Percentiles rank a stretch among this genome's conserved stretches.
Evolutionary conservation across 192 early-diverging fungal species (phyloP).

Genomic region (Allomyces macrogynus): DNA sequence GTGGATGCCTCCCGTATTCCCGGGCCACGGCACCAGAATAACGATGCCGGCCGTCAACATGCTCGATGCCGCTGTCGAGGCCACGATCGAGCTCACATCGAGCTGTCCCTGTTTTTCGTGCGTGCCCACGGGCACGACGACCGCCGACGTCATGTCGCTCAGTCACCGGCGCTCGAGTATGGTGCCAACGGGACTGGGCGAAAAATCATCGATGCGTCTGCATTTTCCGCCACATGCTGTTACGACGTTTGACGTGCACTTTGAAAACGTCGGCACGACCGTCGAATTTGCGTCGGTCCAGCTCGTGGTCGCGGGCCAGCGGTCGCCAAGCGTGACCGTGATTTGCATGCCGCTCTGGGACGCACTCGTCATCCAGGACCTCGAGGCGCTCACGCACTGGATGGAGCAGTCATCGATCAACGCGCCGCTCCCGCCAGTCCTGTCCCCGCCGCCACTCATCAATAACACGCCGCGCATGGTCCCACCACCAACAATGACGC

Average conservation of each 20-base stretch:
- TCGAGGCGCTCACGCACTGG: not conserved
- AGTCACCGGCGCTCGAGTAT: no score
- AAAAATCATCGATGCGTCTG: not conserved
- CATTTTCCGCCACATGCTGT: not conserved
- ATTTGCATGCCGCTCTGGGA: not conserved
- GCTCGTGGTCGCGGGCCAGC: conserved; percentile 6
- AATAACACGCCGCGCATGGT: not conserved
- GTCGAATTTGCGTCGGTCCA: not conserved
- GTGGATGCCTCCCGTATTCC: not conserved
- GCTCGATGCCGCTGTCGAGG: not conserved
- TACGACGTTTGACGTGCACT: not conserved
- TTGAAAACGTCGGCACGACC: not conserved
- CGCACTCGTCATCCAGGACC: not conserved
- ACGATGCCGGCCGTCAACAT: not conserved
- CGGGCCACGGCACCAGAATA: not conserved
- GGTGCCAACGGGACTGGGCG: no score
- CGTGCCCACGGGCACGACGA: not conserved
- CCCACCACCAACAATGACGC: not conserved
- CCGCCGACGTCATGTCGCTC: not conserved
- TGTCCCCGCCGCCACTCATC: not conserved
- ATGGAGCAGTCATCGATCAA: conserved; percentile 3
- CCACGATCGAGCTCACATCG: not conserved
- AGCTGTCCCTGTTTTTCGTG: not conserved
- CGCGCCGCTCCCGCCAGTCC: conserved; percentile 22
- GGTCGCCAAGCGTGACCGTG: conserved; percentile 2